Evolutionary conservation across 352 stramenopile species (phyloP).

Genomic region (Globisporangium irregulare): DNA sequence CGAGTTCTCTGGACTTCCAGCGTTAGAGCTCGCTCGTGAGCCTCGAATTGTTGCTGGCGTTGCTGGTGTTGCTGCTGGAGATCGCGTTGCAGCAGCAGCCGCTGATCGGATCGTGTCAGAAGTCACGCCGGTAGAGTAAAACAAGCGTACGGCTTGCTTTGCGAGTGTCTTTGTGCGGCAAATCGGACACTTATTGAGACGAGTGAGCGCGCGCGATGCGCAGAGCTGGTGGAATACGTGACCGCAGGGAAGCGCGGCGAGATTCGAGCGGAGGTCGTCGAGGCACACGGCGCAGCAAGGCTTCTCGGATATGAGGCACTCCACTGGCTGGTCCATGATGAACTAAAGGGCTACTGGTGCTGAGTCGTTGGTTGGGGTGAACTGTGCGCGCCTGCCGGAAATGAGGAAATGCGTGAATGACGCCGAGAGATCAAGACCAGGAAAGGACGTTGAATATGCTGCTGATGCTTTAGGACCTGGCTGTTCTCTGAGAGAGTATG

Average conservation of each 20-base stretch:
- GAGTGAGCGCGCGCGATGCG: constrained; percentile 20
- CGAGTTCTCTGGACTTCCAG: background rate
- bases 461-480: background rate
- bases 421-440: background rate
- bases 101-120: background rate
- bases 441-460: constrained; percentile 4
- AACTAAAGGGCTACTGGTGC: background rate
- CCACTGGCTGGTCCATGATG: background rate
- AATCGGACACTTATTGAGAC: constrained; percentile 27
- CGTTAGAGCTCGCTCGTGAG: background rate
- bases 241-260: constrained; percentile 33
- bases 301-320: background rate
- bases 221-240: constrained; percentile 46
- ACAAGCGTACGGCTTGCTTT: constrained; percentile 24
- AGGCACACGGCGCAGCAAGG: constrained; percentile 39
- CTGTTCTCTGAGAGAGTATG: background rate
- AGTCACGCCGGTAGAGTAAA: constrained; percentile 19
- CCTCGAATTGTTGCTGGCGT: background rate
- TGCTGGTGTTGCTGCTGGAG: background rate
- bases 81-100: background rate
- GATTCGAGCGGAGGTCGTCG: constrained; percentile 27
- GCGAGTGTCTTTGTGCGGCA: constrained; percentile 27
- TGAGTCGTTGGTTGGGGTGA: background rate
- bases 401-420: background rate
- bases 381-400: background rate